Evolutionary conservation across 768 basidiomycete species (phyloP), one percentile per base, ranked within the genome.

Genomic region (Amanita rubescens): DNA sequence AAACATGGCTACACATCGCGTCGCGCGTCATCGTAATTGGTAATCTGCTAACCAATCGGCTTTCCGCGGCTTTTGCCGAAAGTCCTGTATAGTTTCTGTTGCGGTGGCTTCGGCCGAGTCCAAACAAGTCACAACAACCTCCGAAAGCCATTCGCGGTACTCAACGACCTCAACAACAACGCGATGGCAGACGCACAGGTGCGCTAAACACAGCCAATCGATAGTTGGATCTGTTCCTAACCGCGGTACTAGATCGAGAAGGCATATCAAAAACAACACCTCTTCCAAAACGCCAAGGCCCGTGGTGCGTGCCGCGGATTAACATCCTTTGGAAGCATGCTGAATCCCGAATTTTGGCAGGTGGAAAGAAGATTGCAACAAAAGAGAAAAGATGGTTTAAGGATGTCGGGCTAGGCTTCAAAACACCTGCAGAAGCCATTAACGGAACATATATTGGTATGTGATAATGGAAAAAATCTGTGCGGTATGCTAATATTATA

Each of bases 351-450:
- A 20, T 50, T 54, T 38, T 51, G 62, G 57, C 57, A 90, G 93
- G 78, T 65, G 84, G 86, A 62, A 92, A 92, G 80, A 95, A 95
- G 79, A 78, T 94, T 61, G 80, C 86, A 49, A 92, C 93, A 62
- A 96, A 87, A 81, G 88, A 92, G 60, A 96, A 87, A 82, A 80
- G 96, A 70, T 99, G 96, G 95, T 96, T 90, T 77, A 98, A 97
- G 83, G 93, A 97, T 74, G 89, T 96, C 65, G 94, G 94, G 64
- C 77, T 97, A 55, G 92, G 92, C 43, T 96, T 90, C 77, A 94
- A 97, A 82, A 98, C 94, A 25, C 96, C 96, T 44, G 64, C 84
- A 59, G 94, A 97, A 64, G 96, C 96, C 51, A 91, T 98, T 68
- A 91, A 81, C 53, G 96, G 94, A 66, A 89, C 91, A 60, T 99